Percentiles rank a stretch among this genome's conserved stretches.
These are phyloP conservation scores for Acanthamoeba polyphaga DNA, from an alignment of 208 protist species.

Conservation along the genomic window DNA sequence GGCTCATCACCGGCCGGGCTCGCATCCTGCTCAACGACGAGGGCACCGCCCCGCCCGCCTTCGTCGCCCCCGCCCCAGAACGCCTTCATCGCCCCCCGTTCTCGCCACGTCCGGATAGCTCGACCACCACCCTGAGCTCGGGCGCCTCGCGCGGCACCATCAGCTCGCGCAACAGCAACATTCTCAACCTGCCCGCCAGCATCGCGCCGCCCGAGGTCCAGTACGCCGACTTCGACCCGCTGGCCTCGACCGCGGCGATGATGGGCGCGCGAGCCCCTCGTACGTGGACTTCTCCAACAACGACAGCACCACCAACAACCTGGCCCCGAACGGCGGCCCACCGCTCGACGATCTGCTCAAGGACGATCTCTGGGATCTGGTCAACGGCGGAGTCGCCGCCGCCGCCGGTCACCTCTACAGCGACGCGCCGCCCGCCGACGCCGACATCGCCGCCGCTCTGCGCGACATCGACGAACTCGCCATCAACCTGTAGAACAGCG, in stretches of 20 bases:
- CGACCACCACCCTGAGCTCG: too few relatives aligned
- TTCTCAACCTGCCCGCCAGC: not conserved
- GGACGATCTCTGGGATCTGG: constrained; percentile 43
- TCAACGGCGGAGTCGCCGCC: constrained; percentile 22
- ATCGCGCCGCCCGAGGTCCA: not conserved
- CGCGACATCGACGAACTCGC: constrained; percentile 63
- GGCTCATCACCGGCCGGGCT: constrained; percentile 27
- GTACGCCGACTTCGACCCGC: constrained; percentile 32
- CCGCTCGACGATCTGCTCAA: constrained; percentile 47
- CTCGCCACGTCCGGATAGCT: not conserved
- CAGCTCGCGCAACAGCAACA: not conserved
- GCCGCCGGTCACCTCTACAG: not conserved
- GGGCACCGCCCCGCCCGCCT: constrained; percentile 30
- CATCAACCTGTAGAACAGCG: constrained; percentile 24
- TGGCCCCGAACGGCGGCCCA: not conserved
- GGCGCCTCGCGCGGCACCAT: not conserved
- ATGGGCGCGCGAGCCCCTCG: not conserved
- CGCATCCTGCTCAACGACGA: constrained; percentile 23
- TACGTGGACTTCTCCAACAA: constrained; percentile 15
- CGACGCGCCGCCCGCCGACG: constrained; percentile 1
- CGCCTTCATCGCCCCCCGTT: not conserved
- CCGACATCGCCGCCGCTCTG: constrained; percentile 44
- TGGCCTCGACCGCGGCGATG: constrained; percentile 4
- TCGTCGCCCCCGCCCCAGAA: not conserved
- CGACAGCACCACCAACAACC: not conserved